Evolutionary conservation across 352 stramenopile species (phyloP).

Genomic region (Phytophthora agathidicida): DNA sequence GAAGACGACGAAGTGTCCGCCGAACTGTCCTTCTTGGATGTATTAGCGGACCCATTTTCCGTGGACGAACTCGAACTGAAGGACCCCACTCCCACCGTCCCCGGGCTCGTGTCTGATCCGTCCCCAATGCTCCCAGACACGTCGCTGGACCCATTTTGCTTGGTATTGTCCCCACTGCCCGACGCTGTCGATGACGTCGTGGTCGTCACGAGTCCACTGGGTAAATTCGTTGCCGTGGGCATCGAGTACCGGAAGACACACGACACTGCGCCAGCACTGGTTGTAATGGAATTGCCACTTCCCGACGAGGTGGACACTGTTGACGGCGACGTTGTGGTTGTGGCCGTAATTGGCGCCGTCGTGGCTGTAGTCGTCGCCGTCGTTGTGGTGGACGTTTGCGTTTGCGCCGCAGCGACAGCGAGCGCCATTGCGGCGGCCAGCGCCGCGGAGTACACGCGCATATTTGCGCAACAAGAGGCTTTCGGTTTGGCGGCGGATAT

Average conservation of each 20-base stretch:
- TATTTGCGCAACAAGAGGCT: no score
- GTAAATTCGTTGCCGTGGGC: conserved; percentile 55
- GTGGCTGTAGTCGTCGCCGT: no score
- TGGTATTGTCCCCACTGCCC: conserved; percentile 15
- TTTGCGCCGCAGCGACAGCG: conserved; percentile 35
- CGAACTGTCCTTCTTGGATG: neutral
- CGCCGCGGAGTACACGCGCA: conserved; percentile 24
- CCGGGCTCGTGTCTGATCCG: conserved; percentile 15
- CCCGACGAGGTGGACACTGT: conserved; percentile 46
- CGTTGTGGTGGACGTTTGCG: conserved; percentile 33
- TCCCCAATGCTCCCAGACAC: conserved; percentile 26
- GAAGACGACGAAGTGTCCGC: conserved; percentile 10
- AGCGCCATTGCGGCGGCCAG: conserved; percentile 16
- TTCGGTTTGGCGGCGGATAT: no score
- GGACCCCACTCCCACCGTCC: conserved; percentile 17
- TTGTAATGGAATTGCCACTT: conserved; percentile 19
- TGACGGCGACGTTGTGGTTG: no score
- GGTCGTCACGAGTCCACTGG: conserved; percentile 36
- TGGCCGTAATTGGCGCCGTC: neutral
- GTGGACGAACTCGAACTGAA: conserved; percentile 10
- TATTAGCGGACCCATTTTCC: neutral
- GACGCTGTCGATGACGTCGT: conserved; percentile 18
- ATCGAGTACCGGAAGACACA: conserved; percentile 64
- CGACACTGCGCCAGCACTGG: conserved; percentile 31
- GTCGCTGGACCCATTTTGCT: conserved; percentile 12